Evolutionary conservation across 306 rosid species (phyloP), one percentile per base, ranked within the genome.

Genomic region (Vachellia pachyceras): DNA sequence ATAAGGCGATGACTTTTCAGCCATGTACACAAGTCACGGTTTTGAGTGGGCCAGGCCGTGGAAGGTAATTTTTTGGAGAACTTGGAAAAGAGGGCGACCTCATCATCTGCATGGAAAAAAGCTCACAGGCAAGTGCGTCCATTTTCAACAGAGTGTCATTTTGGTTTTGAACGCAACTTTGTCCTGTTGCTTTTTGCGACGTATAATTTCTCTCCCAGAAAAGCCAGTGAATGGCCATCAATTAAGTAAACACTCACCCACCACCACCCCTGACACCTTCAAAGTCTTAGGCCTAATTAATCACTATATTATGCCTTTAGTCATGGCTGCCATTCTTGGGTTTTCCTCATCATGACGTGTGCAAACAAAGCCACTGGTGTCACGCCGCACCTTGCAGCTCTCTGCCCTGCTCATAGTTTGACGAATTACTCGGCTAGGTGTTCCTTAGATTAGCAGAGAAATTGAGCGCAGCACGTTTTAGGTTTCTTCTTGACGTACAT

Each of bases 81-180:
- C 77, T 72, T 79, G 79, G 86, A 80, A 83, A 86, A 65, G 46
- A 80, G 37, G 15, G 55, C 72, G 83, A 86, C 87, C 84, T 79
- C 72, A 58, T 79, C 72, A 58, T 68, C 8, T 70, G 79, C 60
- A 23, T 25, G 81, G 14, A 80, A 71, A n/a, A 63, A 63, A 69
- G 17, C 42, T 36, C 8, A 12, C 36, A 75, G 72, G 37, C 47
- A 6, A 6, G 52, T 61, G 33, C 33, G 77, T 69, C 72, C 37
- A 37, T 67, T 79, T 66, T 80, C 85, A 80, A 80, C 72, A 1
- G n/a, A n/a, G 74, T 40, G 54, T 58, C 76, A 44, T 75, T 46
- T 39, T 22, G 52, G 67, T 57, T 79, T 77, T 77, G 41, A 82
- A 82, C 72, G 18, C 82, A 70, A 60, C 57, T 40, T 77, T 70